Evolutionary conservation across 495 filamentous ascomycete genomes (phyloP).

Genomic region (Trichoderma reesei): DNA sequence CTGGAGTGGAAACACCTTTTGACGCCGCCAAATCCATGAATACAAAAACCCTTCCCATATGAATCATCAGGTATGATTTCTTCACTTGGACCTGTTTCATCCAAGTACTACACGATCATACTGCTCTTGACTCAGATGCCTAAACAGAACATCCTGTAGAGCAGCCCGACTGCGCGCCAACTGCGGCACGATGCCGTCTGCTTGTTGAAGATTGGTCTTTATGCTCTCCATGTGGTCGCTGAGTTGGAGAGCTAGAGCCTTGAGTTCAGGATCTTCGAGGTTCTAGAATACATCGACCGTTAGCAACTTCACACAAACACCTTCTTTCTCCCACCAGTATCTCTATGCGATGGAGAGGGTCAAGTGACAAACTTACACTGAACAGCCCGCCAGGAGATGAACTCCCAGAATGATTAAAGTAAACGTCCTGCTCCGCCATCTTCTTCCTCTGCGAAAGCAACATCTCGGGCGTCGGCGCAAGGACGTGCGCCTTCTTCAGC

Average conservation of each 20-base stretch:
- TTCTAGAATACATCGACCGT: constrained; percentile 12
- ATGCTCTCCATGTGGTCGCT: constrained; percentile 44
- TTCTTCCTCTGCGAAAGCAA: not conserved
- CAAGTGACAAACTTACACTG: constrained; percentile 16
- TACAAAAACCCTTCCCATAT: no score
- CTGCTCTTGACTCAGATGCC: constrained; percentile 34
- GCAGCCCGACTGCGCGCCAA: constrained; percentile 35
- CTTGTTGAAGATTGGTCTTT: constrained; percentile 48
- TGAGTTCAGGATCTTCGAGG: constrained; percentile 25
- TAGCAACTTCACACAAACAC: not conserved
- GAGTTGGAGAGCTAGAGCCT: constrained; percentile 31
- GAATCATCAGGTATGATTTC: no score
- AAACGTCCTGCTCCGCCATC: constrained; percentile 9
- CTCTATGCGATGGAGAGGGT: not conserved
- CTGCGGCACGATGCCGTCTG: constrained; percentile 34
- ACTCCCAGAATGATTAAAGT: constrained; percentile 14
- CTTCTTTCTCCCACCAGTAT: not conserved
- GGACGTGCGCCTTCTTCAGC: constrained; percentile 30
- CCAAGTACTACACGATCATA: constrained; percentile 34
- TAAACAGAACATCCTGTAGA: constrained; percentile 29
- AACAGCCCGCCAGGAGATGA: constrained; percentile 21
- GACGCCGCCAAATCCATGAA: no score
- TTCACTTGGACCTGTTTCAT: constrained; percentile 9
- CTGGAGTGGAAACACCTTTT: no score
- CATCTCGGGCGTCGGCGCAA: constrained; percentile 24